These are phyloP conservation scores for Melastoma candidum DNA, from an alignment of 441 rosid species.

Conservation along the genomic window DNA sequence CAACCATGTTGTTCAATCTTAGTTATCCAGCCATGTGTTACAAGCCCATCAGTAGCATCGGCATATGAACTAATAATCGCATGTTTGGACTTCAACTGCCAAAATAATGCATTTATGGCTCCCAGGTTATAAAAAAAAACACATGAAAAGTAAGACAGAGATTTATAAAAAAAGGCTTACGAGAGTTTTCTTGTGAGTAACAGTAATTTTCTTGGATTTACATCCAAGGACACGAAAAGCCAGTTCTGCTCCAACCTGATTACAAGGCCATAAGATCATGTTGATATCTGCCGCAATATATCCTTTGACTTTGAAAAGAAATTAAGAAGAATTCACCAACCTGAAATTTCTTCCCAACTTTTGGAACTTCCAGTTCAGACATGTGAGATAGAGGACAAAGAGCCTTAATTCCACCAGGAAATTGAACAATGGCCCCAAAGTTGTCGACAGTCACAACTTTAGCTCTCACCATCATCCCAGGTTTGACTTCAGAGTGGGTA, in stretches of 20 bases:
- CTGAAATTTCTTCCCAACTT: slow-evolving; percentile 89
- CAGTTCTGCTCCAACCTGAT: slow-evolving; percentile 88
- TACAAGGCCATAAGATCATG: slow-evolving; percentile 14
- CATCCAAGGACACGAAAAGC: slow-evolving; percentile 94
- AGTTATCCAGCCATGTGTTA: slow-evolving; percentile 97
- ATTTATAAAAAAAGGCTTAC: slow-evolving; percentile 36
- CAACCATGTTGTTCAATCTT: slow-evolving; percentile 96
- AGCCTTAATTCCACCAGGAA: slow-evolving; percentile 96
- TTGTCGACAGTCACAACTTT: slow-evolving; percentile 66
- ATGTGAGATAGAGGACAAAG: slow-evolving; percentile 93
- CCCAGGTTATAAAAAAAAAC: too few species aligned
- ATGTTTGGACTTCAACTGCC: slow-evolving; percentile 90
- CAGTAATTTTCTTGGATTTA: slow-evolving; percentile 95
- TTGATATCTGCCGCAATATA: slow-evolving; percentile 9
- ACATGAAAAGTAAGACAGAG: slow-evolving; percentile 10
- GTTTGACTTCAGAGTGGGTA: slow-evolving; percentile 93
- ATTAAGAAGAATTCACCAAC: slow-evolving; percentile 24
- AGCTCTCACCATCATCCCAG: slow-evolving; percentile 92
- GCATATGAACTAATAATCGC: slow-evolving; percentile 74
- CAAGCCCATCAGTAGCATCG: slow-evolving; percentile 76
- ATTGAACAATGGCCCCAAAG: slow-evolving; percentile 96
- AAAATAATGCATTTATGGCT: slow-evolving; percentile 9
- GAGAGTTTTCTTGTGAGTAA: slow-evolving; percentile 92
- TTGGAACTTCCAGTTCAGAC: slow-evolving; percentile 91
- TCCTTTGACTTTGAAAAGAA: slow-evolving; percentile 7